phyloP scores from a whole-genome alignment of 345 rosid genomes.

The Linum tenue region DNA sequence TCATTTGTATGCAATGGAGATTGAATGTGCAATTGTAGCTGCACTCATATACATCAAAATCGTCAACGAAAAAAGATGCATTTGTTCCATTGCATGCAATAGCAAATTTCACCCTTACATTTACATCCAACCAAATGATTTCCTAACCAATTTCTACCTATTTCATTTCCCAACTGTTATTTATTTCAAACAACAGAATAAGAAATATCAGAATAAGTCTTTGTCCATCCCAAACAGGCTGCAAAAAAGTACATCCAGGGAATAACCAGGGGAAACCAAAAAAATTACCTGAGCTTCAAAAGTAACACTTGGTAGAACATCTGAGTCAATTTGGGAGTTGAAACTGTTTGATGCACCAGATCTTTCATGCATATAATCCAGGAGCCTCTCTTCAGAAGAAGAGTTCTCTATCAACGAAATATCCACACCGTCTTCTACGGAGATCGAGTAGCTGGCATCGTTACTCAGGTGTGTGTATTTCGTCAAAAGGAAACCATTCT shows the following conservation, averaged over 20 bases:
- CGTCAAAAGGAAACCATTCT: conserved; percentile 84
- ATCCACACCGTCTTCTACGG: conserved; percentile 78
- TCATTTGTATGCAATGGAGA: no score
- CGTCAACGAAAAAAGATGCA: no score
- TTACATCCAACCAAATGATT: no score
- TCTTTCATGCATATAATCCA: conserved; percentile 28
- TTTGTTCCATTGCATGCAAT: no score
- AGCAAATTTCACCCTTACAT: no score
- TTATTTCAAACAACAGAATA: no score
- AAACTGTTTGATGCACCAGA: conserved; percentile 29
- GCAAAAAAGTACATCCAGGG: background rate
- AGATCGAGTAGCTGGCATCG: conserved; percentile 80
- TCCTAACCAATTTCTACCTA: no score
- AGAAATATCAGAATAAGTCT: no score
- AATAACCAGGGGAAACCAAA: background rate
- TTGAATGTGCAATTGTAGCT: no score
- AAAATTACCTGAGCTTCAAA: conserved; percentile 85
- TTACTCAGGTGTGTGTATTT: conserved; percentile 79
- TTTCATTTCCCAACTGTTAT: no score
- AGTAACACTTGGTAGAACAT: conserved; percentile 50
- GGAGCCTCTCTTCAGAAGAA: conserved; percentile 31
- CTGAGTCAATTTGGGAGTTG: conserved; percentile 33
- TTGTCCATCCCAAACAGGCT: background rate
- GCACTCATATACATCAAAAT: no score
- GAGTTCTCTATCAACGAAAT: conserved; percentile 48